phyloP scores from a whole-genome alignment of 345 rosid genomes.

The Sonneratia caseolaris region DNA sequence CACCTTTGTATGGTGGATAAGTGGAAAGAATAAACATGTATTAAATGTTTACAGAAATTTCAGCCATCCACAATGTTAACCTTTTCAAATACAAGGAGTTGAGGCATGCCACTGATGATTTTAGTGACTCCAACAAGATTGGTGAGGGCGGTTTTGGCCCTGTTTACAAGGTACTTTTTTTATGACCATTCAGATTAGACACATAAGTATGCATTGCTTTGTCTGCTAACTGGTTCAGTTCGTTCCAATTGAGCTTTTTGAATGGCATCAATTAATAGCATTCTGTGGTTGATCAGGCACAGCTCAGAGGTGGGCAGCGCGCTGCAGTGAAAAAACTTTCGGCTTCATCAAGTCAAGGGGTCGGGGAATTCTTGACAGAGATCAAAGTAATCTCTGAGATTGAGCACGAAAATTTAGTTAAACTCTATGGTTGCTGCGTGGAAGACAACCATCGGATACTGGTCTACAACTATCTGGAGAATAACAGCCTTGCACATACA shows the following conservation, averaged over 20 bases:
- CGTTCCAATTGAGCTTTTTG: neutral
- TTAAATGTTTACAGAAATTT: conserved; percentile 31
- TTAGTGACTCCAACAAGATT: conserved; percentile 49
- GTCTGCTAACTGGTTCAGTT: neutral
- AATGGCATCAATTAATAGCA: neutral
- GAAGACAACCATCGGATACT: conserved; percentile 70
- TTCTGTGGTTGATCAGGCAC: conserved; percentile 50
- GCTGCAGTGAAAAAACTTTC: conserved; percentile 91
- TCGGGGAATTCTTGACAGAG: conserved; percentile 77
- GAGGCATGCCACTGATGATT: conserved; percentile 62
- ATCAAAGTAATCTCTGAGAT: conserved; percentile 67
- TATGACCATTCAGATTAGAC: neutral
- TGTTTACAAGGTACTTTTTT: conserved; percentile 58
- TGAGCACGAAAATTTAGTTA: conserved; percentile 77
- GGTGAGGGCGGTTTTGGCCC: conserved; percentile 98
- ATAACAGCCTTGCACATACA: conserved; percentile 78
- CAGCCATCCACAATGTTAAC: conserved; percentile 31
- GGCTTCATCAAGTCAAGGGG: conserved; percentile 89
- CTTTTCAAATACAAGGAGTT: conserved; percentile 57
- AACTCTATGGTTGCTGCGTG: conserved; percentile 85
- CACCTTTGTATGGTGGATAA: neutral
- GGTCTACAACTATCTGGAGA: conserved; percentile 87
- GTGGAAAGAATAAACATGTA: conserved; percentile 1
- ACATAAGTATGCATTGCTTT: neutral
- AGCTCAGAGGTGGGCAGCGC: conserved; percentile 62